These are phyloP conservation scores for Tricholoma bakamatsutake DNA, from an alignment of 768 basidiomycete species.

Conservation along the genomic window DNA sequence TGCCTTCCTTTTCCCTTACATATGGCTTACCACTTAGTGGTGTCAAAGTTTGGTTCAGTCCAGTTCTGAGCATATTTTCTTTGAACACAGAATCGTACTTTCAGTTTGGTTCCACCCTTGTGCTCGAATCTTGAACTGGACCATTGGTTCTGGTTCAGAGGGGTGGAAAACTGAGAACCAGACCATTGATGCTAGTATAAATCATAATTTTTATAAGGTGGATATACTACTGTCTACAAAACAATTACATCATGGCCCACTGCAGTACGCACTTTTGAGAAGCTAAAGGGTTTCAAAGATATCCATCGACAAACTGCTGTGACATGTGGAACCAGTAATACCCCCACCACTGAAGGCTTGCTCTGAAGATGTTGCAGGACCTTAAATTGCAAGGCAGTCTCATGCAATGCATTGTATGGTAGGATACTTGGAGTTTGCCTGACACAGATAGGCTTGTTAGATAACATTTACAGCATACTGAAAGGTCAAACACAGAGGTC, in stretches of 20 bases:
- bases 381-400: conserved; percentile 26
- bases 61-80: not conserved
- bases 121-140: not conserved
- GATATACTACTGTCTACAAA: no score
- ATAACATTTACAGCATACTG: no score
- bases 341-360: conserved; percentile 24
- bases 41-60: not conserved
- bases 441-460: no score
- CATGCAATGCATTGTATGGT: conserved; percentile 17
- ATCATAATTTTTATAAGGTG: no score
- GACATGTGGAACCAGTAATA: conserved; percentile 13
- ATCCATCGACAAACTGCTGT: conserved; percentile 5
- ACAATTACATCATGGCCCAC: conserved; percentile 5
- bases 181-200: no score
- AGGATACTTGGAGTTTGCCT: no score
- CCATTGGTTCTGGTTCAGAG: not conserved
- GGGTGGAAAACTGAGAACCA: not conserved
- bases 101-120: not conserved
- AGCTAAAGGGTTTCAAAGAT: conserved; percentile 9
- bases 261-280: conserved; percentile 10
- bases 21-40: no score
- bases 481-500: no score
- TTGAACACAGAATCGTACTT: not conserved
- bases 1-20: no score
- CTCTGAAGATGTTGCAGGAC: conserved; percentile 22